Evolutionary conservation across 2,329 filamentous ascomycete species (phyloP), one percentile per base, ranked within the genome.

Genomic region (Colletotrichum orchidophilum): DNA sequence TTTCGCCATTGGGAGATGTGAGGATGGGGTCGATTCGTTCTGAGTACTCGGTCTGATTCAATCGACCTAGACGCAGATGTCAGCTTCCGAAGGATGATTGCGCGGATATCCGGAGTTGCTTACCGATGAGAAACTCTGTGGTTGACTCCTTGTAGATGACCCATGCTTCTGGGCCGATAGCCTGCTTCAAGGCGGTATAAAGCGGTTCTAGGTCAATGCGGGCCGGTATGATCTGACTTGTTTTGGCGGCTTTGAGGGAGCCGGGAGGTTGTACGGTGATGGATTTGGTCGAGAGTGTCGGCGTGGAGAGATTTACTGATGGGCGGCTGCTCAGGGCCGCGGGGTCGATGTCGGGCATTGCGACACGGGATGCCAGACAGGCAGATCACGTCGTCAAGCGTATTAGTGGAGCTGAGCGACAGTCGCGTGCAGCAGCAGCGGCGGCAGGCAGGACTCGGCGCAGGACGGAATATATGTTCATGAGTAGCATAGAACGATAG

Each of bases 341-440:
- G 77, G 90, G 90, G 84, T 92, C 90, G 83, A 92, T 92, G 83
- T 92, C 90, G 77, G 90, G 90, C 90, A 92, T 92, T 75, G 77
- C 78, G 77, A 62, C 59, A 63, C 31, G 59, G 68, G 49, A 62
- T 66, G 68, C 63, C 63, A 62, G 57, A 66, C 33, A 46, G 46
- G 66, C 66, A 71, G 68, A 67, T 63, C 69, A 71, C 69, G 69
- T 71, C 53, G 69, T 60, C 54, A 27, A 46, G 65, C 59, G 69
- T 71, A 63, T 71, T 71, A 71, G 70, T 73, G 70, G 70, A 63
- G 50, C 42, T 64, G 61, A 66, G 70, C 60, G 66, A 61, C 70
- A 75, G 84, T 86, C 85, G 86, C 86, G 84, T 83, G 82, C 83
- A 80, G 80, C 80, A 77, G 76, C 78, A 73, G 74, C 64, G 46